Evolutionary conservation across 805 yeast genomes (phyloP).

Genomic region (Barnettozyma pratensis): DNA sequence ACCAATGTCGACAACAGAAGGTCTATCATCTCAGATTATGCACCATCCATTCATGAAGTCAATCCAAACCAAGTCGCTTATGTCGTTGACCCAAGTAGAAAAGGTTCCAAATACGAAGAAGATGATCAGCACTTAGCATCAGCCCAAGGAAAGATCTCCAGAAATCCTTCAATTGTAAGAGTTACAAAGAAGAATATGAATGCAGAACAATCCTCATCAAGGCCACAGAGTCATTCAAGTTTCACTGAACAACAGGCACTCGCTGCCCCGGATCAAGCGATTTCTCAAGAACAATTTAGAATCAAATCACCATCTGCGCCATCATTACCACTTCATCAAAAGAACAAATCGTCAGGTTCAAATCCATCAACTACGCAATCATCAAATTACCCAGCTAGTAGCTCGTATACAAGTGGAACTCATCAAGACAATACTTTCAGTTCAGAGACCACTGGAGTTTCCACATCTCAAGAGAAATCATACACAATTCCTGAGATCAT

Average conservation of each 20-base stretch:
- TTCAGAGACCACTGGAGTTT: not conserved
- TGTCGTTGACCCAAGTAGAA: constrained; percentile 10
- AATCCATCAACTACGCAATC: constrained; percentile 3
- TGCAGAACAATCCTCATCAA: too few relatives aligned
- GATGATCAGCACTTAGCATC: not conserved
- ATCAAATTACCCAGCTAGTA: not conserved
- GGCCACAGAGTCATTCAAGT: not conserved
- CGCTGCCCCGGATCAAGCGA: not conserved
- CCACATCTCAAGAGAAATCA: not conserved
- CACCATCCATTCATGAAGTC: constrained; percentile 24
- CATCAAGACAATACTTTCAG: not conserved
- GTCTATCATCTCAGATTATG: constrained; percentile 24
- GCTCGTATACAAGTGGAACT: not conserved
- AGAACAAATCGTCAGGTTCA: constrained; percentile 4
- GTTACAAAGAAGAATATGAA: constrained; percentile 1
- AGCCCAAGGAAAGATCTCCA: not conserved
- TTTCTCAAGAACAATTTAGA: constrained; percentile 5
- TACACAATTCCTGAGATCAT: not conserved
- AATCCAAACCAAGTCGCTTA: constrained; percentile 13
- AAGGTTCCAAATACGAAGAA: too few relatives aligned
- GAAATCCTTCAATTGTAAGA: constrained; percentile 18
- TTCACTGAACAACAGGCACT: not conserved
- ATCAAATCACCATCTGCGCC: constrained; percentile 6
- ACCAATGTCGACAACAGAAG: constrained; percentile 10
- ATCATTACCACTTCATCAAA: constrained; percentile 1